phyloP scores from a whole-genome alignment of 306 rosid species.

The Vicia villosa region DNA sequence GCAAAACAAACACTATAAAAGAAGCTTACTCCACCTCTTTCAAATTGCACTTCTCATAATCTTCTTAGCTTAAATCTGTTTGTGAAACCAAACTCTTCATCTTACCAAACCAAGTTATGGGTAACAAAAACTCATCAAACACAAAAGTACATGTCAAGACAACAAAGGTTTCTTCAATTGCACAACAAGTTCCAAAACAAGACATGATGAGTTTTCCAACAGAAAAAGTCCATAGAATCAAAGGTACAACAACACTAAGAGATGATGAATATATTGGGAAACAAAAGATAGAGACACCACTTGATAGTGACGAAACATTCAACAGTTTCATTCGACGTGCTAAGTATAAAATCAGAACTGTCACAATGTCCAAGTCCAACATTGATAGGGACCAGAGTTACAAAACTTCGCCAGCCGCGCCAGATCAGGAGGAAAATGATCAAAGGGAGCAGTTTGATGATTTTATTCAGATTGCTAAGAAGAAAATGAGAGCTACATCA shows the following conservation, averaged over 20 bases:
- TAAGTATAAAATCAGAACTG: conserved; percentile 33
- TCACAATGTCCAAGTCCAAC: conserved; percentile 29
- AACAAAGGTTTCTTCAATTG: conserved; percentile 10
- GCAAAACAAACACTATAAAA: conserved; percentile 37
- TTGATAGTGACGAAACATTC: conserved; percentile 42
- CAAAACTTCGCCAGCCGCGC: neutral
- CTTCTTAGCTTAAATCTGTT: conserved; percentile 14
- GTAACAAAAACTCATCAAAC: conserved; percentile 30
- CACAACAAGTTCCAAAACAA: neutral
- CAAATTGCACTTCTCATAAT: conserved; percentile 8
- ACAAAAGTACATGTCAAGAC: conserved; percentile 13
- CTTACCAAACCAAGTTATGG: conserved; percentile 27
- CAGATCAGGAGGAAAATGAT: conserved; percentile 14
- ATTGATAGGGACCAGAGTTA: conserved; percentile 22
- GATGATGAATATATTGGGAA: neutral
- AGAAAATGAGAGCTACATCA: conserved; percentile 40
- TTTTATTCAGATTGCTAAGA: too few relatives aligned
- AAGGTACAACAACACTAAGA: neutral
- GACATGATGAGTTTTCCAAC: neutral
- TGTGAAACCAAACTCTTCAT: conserved; percentile 21
- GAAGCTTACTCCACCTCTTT: neutral
- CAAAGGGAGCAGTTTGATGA: too few relatives aligned
- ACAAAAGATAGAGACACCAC: neutral
- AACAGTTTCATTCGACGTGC: conserved; percentile 39
- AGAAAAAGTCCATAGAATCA: neutral